phyloP scores from a whole-genome alignment of 1,139 yeast species.

The Candida glucosophila region DNA sequence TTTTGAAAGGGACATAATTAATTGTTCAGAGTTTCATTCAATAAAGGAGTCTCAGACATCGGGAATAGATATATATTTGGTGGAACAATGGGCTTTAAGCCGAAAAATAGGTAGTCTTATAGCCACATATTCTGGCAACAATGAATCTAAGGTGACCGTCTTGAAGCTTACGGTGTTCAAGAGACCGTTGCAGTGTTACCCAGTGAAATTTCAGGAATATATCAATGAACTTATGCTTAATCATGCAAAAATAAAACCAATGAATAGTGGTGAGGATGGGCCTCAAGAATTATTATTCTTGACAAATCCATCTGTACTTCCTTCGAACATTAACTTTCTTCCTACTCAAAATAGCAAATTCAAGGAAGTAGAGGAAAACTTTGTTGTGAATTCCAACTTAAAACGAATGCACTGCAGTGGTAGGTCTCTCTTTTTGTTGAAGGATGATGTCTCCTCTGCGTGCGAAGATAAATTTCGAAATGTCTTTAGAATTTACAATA shows the following conservation, averaged over 20 bases:
- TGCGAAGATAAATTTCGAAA: slow-evolving; percentile 77
- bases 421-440: slow-evolving; percentile 63
- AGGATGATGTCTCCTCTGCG: slow-evolving; percentile 61
- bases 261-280: slow-evolving; percentile 6
- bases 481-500: slow-evolving; percentile 48
- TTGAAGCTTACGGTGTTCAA: slow-evolving; percentile 53
- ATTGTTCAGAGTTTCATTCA: slow-evolving; percentile 27
- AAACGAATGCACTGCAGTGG: slow-evolving; percentile 79
- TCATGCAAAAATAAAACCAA: slow-evolving; percentile 42
- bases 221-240: slow-evolving; percentile 56
- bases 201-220: slow-evolving; percentile 48
- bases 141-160: slow-evolving; percentile 52
- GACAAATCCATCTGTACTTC: slow-evolving; percentile 72
- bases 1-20: slow-evolving; percentile 32
- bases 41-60: slow-evolving; percentile 36
- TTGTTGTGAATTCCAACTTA: slow-evolving; percentile 67
- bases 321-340: slow-evolving; percentile 64
- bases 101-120: slow-evolving; percentile 61
- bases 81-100: slow-evolving; percentile 88
- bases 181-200: slow-evolving; percentile 48
- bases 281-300: slow-evolving; percentile 51
- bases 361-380: slow-evolving; percentile 42
- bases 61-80: slow-evolving; percentile 84
- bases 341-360: slow-evolving; percentile 62
- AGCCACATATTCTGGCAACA: slow-evolving; percentile 79